phyloP scores from a whole-genome alignment of 352 stramenopile genomes.

The Globisporangium cederbergense region DNA sequence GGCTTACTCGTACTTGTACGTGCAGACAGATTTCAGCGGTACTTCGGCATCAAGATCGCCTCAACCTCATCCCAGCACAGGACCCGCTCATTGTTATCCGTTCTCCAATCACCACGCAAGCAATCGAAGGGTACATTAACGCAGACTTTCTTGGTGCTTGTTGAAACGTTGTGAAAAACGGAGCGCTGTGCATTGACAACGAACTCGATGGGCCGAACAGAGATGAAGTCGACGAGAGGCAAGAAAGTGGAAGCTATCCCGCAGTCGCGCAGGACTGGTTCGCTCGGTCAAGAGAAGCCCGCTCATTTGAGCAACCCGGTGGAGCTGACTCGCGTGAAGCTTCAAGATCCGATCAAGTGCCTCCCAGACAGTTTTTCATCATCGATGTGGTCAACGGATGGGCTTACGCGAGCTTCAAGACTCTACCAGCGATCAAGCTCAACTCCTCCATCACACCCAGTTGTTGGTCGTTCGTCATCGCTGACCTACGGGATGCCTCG shows the following conservation, averaged over 20 bases:
- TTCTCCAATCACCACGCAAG: not conserved
- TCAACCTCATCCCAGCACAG: not conserved
- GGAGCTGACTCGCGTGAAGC: conserved; percentile 51
- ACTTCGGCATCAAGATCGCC: not conserved
- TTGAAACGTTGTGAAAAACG: conserved; percentile 2
- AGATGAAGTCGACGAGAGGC: conserved; percentile 43
- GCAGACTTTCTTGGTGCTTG: conserved; percentile 7
- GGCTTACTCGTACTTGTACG: not conserved
- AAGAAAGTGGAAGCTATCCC: conserved; percentile 10
- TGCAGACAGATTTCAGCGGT: not conserved
- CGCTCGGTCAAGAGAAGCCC: conserved; percentile 31
- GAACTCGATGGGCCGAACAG: conserved; percentile 14
- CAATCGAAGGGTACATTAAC: conserved; percentile 10
- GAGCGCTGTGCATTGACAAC: conserved; percentile 2
- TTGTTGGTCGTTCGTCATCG: not conserved
- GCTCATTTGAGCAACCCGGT: conserved; percentile 40
- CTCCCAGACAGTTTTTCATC: conserved; percentile 29
- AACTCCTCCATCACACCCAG: conserved; percentile 23
- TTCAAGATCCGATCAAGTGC: conserved; percentile 43
- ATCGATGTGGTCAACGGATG: conserved; percentile 59
- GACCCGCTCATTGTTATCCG: not conserved
- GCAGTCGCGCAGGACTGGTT: conserved; percentile 13
- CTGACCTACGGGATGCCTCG: not conserved
- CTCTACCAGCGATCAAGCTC: conserved; percentile 48
- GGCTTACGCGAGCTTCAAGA: conserved; percentile 42